Conservation (phyloP, 345 rosid species). For the Turnera subulata region DNA sequence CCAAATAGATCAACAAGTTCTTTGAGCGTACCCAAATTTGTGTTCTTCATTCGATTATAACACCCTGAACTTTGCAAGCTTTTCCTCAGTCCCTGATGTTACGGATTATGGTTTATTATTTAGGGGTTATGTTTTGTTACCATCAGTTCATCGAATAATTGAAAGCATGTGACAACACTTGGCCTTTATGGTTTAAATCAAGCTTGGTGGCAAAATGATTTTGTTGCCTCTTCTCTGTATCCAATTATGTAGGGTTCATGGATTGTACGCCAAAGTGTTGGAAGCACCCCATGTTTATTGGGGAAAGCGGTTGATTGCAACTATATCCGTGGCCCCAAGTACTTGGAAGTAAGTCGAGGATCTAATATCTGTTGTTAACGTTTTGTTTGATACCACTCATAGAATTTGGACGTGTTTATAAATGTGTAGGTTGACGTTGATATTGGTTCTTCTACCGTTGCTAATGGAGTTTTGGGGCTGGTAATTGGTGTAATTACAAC, state of each 20-base stretch:
- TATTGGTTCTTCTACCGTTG: slow-evolving; percentile 96
- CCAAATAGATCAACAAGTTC: too few relatives aligned
- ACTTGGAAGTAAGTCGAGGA: slow-evolving; percentile 66
- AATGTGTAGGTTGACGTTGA: slow-evolving; percentile 78
- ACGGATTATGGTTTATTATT: too few relatives aligned
- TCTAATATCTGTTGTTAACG: background rate
- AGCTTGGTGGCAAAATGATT: slow-evolving; percentile 5
- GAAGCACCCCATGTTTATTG: slow-evolving; percentile 94
- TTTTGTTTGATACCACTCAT: background rate
- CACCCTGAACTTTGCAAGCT: too few relatives aligned
- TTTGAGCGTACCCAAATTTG: too few relatives aligned
- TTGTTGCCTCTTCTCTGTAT: background rate
- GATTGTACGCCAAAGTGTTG: slow-evolving; percentile 99
- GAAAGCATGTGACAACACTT: background rate
- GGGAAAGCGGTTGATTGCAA: slow-evolving; percentile 98
- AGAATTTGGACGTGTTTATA: slow-evolving; percentile 13
- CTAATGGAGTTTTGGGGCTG: slow-evolving; percentile 97
- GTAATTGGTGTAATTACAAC: slow-evolving; percentile 90
- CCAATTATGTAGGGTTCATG: slow-evolving; percentile 74
- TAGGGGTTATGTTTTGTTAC: too few relatives aligned
- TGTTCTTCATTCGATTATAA: too few relatives aligned
- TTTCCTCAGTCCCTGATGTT: too few relatives aligned
- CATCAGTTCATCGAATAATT: too few relatives aligned
- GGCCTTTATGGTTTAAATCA: background rate
- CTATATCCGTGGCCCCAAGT: slow-evolving; percentile 76